Evolutionary conservation across 2,329 filamentous ascomycete genomes (phyloP).

Genomic region (Claviceps humidiphila): DNA sequence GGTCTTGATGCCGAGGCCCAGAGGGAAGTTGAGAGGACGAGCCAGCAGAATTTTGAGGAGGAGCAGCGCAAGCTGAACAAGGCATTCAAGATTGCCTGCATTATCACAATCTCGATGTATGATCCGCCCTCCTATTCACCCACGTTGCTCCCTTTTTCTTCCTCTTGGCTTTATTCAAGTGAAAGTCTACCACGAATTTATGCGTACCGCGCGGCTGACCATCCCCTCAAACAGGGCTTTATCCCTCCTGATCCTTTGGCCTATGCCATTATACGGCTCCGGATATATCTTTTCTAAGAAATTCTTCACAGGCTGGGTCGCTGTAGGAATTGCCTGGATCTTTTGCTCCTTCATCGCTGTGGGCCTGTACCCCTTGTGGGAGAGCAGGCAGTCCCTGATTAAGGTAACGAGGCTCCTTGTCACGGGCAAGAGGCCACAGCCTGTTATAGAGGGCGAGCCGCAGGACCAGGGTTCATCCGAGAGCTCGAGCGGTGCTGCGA

Average conservation of each 20-base stretch:
- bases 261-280: slow-evolving; percentile 79
- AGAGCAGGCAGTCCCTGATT: slow-evolving; percentile 50
- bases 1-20: slow-evolving; percentile 28
- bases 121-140: background rate
- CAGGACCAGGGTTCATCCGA: background rate
- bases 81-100: slow-evolving; percentile 34
- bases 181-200: background rate
- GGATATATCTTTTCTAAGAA: slow-evolving; percentile 48
- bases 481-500: slow-evolving; percentile 4
- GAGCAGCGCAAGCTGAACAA: slow-evolving; percentile 38
- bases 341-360: slow-evolving; percentile 60
- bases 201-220: background rate
- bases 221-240: slow-evolving; percentile 33
- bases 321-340: slow-evolving; percentile 59
- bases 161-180: background rate
- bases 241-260: slow-evolving; percentile 69
- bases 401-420: slow-evolving; percentile 10
- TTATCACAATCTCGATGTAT: slow-evolving; percentile 20
- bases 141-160: background rate
- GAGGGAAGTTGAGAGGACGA: slow-evolving; percentile 8
- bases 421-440: slow-evolving; percentile 5
- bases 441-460: background rate
- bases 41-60: slow-evolving; percentile 24
- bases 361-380: slow-evolving; percentile 68
- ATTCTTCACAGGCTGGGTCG: slow-evolving; percentile 66